Evolutionary conservation across 768 basidiomycete genomes (phyloP).

Genomic region (Suillus bovinus): DNA sequence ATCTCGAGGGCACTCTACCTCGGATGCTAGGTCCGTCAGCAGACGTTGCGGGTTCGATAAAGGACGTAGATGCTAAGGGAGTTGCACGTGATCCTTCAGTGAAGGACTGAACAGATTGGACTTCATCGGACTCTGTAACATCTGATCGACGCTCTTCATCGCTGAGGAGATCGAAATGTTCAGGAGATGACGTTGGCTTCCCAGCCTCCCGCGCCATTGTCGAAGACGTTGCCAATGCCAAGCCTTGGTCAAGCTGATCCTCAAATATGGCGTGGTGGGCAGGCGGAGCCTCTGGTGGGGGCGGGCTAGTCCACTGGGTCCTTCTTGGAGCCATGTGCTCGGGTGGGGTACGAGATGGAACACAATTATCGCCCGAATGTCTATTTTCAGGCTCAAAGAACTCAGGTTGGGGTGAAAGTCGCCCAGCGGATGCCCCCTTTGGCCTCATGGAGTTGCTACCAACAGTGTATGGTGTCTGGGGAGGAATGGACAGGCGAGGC

Average conservation of each 20-base stretch:
- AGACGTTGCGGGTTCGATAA: conserved; percentile 13
- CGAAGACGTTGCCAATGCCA: conserved; percentile 69
- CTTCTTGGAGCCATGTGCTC: conserved; percentile 84
- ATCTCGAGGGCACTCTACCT: conserved; percentile 28
- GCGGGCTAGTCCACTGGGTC: conserved; percentile 83
- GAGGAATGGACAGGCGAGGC: conserved; percentile 51
- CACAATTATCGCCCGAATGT: conserved; percentile 31
- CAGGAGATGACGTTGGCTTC: conserved; percentile 53
- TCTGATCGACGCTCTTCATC: conserved; percentile 67
- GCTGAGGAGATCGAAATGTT: conserved; percentile 58
- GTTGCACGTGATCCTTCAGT: conserved; percentile 50
- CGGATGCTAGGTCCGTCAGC: conserved; percentile 17
- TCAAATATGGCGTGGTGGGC: conserved; percentile 69
- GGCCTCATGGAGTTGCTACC: conserved; percentile 61
- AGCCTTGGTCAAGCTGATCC: conserved; percentile 60
- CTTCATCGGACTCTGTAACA: conserved; percentile 64
- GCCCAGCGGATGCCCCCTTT: conserved; percentile 43
- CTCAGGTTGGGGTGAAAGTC: conserved; percentile 51
- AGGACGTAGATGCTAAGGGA: not conserved
- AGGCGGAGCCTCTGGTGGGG: conserved; percentile 72
- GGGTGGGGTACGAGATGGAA: conserved; percentile 48
- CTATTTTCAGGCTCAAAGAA: conserved; percentile 46
- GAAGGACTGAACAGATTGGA: conserved; percentile 66
- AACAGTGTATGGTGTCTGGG: conserved; percentile 71
- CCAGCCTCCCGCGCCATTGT: conserved; percentile 59